Base-by-base conservation (phyloP, 768 basidiomycete genomes). In the Pleurotus cornucopiae region DNA sequence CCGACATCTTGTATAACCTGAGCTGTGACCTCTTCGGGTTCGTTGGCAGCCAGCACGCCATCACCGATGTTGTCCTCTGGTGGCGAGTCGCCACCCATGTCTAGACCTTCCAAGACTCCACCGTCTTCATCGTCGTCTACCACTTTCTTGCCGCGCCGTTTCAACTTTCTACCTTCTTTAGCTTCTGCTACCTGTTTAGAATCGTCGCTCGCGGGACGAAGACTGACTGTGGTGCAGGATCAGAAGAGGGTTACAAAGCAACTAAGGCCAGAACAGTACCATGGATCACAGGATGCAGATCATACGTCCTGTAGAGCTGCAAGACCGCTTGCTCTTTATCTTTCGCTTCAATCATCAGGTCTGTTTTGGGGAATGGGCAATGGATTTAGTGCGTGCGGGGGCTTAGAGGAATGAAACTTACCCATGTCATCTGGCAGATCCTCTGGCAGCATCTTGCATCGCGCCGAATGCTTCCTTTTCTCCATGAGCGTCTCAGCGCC, bases 241-340 rank as follows among this genome's bases (percentile, higher is more conserved):
- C 7, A 43, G 44, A 5, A 16, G 18, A 21, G 48, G 12, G 23
- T 14, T 40, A n/a, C 23, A 5, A 16, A 49, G 49, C 49, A 1
- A 16, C 6, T 14, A 4, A 43, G 20, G 16, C 11, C 34, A 37
- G 14, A 26, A 18, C 44, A 72, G 51, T 55, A 81, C 81, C 84
- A 59, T 84, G 71, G 6, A 77, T 80, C 20, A 91, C 86, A 13
- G 84, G 79, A 43, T 84, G 72, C 3, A 95, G 67, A 46, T 73
- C 76, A 62, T 97, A 96, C 26, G 89, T 85, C 57, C 92, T 69
- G 65, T 91, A 85, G 45, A 96, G 64, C 59, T 95, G 84, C 56
- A 97, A 79, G 4, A 97, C 94, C 1, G 94, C 94, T 66, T 95
- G 94, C 67, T 96, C 94, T 71, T 94, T 91, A 69, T 90, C 91